These are phyloP conservation scores for Darksidea phi DNA, from an alignment of 495 filamentous ascomycete species.

Conservation along the genomic window DNA sequence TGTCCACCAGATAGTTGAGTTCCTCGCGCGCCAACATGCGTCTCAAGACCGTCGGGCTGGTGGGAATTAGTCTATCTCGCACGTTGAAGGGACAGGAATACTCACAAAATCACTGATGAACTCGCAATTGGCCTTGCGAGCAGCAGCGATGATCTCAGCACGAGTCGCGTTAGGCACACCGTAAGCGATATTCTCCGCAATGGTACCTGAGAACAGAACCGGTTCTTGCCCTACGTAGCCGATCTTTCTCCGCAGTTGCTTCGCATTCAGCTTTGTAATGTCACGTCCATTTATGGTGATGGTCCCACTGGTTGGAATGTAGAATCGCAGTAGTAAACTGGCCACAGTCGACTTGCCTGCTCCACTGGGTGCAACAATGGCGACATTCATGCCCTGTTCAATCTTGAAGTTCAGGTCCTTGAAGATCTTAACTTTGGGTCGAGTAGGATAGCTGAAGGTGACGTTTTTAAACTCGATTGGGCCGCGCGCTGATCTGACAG, in stretches of 20 bases:
- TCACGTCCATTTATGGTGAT: slow-evolving; percentile 85
- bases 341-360: slow-evolving; percentile 95
- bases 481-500: slow-evolving; percentile 78
- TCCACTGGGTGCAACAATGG: slow-evolving; percentile 91
- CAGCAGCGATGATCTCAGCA: slow-evolving; percentile 79
- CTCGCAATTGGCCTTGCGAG: slow-evolving; percentile 90
- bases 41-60: slow-evolving; percentile 87
- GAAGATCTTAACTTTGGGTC: slow-evolving; percentile 89
- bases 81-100: slow-evolving; percentile 17
- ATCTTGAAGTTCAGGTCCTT: slow-evolving; percentile 85
- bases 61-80: slow-evolving; percentile 14
- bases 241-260: slow-evolving; percentile 89
- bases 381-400: slow-evolving; percentile 87
- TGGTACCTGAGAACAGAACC: slow-evolving; percentile 90
- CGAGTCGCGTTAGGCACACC: slow-evolving; percentile 77
- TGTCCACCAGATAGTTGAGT: slow-evolving; percentile 94
- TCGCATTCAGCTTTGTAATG: slow-evolving; percentile 84
- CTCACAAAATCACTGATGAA: slow-evolving; percentile 91
- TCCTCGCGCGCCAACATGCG: slow-evolving; percentile 85
- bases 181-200: slow-evolving; percentile 96
- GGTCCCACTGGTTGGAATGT: slow-evolving; percentile 71
- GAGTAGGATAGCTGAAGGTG: slow-evolving; percentile 83
- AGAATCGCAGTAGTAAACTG: slow-evolving; percentile 84
- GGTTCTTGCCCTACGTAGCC: slow-evolving; percentile 95
- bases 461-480: slow-evolving; percentile 83